These are phyloP conservation scores for Friedmanniomyces endolithicus DNA, from an alignment of 495 filamentous ascomycete genomes.

Conservation along the genomic window DNA sequence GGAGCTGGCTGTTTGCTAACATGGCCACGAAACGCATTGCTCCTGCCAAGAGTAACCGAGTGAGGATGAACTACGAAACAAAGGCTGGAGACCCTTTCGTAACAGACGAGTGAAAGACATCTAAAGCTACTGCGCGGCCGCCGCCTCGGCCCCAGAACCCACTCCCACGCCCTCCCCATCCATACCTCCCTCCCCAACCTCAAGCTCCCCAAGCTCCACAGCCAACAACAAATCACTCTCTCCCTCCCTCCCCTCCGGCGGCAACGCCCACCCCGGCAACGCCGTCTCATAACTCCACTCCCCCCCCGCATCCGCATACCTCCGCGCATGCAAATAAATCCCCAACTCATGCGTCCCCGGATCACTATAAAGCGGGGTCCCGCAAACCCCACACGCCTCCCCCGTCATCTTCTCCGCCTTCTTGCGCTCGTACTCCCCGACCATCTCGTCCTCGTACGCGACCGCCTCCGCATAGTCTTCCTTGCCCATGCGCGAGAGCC, in stretches of 20 bases:
- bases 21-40: no score
- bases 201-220: constrained; percentile 24
- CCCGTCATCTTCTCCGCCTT: constrained; percentile 91
- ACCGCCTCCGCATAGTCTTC: constrained; percentile 77
- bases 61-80: no score
- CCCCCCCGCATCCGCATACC: constrained; percentile 70
- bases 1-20: no score
- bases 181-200: constrained; percentile 2
- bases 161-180: not conserved
- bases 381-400: constrained; percentile 62
- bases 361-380: constrained; percentile 82
- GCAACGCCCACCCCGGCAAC: constrained; percentile 75
- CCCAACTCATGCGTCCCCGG: constrained; percentile 80
- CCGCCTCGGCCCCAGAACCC: not conserved
- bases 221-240: constrained; percentile 28
- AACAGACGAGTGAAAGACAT: no score
- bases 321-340: constrained; percentile 82
- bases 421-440: constrained; percentile 69
- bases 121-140: not conserved
- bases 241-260: constrained; percentile 40
- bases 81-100: no score
- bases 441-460: constrained; percentile 88
- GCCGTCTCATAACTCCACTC: constrained; percentile 77
- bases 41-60: no score
- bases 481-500: constrained; percentile 83